Evolutionary conservation across 176 grass and related monocot species (phyloP), one percentile per base, ranked within the genome.

Genomic region (Carex parvula): DNA sequence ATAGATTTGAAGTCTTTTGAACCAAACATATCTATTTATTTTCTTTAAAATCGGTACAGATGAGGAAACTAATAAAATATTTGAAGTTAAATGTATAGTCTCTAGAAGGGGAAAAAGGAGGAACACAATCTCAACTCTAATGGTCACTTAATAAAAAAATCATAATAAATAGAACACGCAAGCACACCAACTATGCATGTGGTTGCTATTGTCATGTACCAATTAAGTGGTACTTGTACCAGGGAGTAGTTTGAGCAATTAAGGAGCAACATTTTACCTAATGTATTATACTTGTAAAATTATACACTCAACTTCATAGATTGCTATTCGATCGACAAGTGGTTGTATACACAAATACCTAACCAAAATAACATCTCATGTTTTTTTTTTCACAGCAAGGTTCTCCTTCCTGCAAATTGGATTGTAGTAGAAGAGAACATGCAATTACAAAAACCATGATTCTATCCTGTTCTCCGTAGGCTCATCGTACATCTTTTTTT

Each of bases 211-310:
- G 16, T 77, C 16, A 20, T 37, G 67, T 57, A 46, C 58, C 58
- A 53, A 29, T 29, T 29, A 85, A 84, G 32, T 76, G 66, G 68
- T 85, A 73, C 66, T 60, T 41, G 17, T 6, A 82, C n/a, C 41
- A 42, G 80, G 64, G 42, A 83, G 80, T 68, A 83, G 81, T 83
- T 83, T 54, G 44, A 66, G 61, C 21, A 69, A 83, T 83, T 83
- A 68, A 83, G 58, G 60, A 63, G 9, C 81, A 53, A 17, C 32
- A 5, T 78, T 68, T 52, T 46, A 66, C 81, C 60, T 66, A 83
- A 52, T 61, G 10, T 81, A 64, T 48, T 44, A 9, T 62, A 48
- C 8, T 48, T 61, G 7, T 77, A 57, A 57, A 57, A 57, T 46
- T 48, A 13, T 81, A 64, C 60, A 81, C 32, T 81, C 35, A 52